These are phyloP conservation scores for Tillandsia leiboldiana DNA, from an alignment of 176 grass and related monocot genomes.

Conservation along the genomic window DNA sequence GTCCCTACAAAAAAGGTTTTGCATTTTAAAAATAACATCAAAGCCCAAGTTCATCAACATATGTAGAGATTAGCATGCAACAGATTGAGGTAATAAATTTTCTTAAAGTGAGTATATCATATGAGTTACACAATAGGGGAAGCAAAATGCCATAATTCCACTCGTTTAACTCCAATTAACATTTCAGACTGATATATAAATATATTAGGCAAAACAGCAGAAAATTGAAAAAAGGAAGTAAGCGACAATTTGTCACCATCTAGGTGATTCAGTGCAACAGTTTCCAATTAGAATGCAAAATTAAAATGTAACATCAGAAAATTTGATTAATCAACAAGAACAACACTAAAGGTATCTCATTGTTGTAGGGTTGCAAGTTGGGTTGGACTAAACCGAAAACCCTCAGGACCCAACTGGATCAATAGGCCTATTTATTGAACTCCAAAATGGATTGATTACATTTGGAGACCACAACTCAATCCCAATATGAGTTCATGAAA, in stretches of 20 bases:
- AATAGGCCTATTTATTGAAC: too few relatives aligned
- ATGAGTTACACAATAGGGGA: not conserved
- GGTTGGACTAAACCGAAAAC: too few relatives aligned
- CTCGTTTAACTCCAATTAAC: not conserved
- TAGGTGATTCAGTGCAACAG: too few relatives aligned
- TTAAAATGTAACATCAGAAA: not conserved
- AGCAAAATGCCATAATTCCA: not conserved
- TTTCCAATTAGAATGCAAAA: too few relatives aligned
- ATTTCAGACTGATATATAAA: not conserved
- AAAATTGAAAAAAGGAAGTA: not conserved
- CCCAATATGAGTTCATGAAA: too few relatives aligned
- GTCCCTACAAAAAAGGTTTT: conserved; percentile 37
- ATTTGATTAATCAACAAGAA: not conserved
- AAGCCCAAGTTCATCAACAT: not conserved
- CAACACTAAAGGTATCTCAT: not conserved
- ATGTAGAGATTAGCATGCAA: not conserved
- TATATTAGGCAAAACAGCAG: not conserved
- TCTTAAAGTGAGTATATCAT: not conserved
- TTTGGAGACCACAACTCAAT: too few relatives aligned
- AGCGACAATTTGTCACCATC: not conserved
- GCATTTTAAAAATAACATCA: not conserved
- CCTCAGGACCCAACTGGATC: too few relatives aligned
- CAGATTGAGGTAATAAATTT: not conserved
- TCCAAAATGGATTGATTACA: too few relatives aligned
- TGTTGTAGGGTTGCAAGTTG: not conserved